Conservation (phyloP, 169 alveolate species). For the Eimeria praecox region DNA sequence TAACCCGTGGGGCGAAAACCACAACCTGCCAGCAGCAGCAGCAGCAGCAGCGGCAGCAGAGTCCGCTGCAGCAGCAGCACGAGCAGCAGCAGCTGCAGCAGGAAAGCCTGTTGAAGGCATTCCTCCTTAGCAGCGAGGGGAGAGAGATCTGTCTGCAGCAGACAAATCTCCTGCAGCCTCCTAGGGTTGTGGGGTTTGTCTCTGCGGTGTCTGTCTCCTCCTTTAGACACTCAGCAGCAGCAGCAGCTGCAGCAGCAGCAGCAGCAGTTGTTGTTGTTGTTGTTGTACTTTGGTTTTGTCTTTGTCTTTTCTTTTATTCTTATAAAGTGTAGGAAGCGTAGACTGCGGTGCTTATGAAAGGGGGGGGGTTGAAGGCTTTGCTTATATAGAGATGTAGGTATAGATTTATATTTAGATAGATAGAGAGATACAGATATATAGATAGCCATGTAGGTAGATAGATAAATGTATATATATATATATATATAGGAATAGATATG, state of each 20-base stretch:
- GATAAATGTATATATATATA: background rate
- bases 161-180: background rate
- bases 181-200: background rate
- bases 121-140: background rate
- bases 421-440: too few relatives aligned
- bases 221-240: background rate
- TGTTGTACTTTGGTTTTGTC: too few relatives aligned
- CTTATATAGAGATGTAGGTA: too few relatives aligned
- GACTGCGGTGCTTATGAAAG: too few relatives aligned
- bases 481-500: too few relatives aligned
- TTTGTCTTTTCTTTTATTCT: too few relatives aligned
- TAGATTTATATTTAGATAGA: too few relatives aligned
- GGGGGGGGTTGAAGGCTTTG: too few relatives aligned
- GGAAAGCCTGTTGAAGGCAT: background rate
- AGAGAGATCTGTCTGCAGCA: background rate
- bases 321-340: too few relatives aligned
- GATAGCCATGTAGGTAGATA: too few relatives aligned
- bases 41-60: background rate
- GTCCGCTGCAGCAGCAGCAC: background rate
- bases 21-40: slow-evolving; percentile 1
- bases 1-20: background rate
- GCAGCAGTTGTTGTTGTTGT: too few relatives aligned
- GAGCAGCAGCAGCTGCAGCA: background rate
- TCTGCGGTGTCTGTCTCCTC: background rate
- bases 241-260: too few relatives aligned